Evolutionary conservation across 2,329 filamentous ascomycete genomes (phyloP).

Genomic region (Alternaria sp.): DNA sequence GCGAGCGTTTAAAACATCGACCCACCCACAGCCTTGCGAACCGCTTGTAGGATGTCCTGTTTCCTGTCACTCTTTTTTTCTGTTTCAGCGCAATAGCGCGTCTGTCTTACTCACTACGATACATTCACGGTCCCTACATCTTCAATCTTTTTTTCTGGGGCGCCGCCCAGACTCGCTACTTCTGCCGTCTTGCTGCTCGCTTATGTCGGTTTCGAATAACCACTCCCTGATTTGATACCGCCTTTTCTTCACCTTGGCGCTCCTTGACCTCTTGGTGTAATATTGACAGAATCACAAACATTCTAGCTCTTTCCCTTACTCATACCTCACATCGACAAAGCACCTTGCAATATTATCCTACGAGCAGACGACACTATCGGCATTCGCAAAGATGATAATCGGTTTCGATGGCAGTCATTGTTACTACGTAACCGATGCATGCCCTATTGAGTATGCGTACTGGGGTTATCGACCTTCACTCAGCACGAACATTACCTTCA

Average conservation of each 20-base stretch:
- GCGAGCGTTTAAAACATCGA: background rate
- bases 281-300: background rate
- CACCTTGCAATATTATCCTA: background rate
- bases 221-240: background rate
- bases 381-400: conserved; percentile 1
- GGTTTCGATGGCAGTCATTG: conserved; percentile 20
- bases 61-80: conserved; percentile 1
- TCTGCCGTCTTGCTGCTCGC: background rate
- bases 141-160: background rate
- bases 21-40: background rate
- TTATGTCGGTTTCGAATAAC: background rate
- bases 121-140: background rate
- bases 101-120: background rate
- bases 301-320: background rate
- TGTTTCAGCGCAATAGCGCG: background rate
- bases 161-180: background rate
- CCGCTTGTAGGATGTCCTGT: background rate
- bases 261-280: background rate
- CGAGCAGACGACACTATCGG: background rate
- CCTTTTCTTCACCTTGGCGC: background rate
- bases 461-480: conserved; percentile 57
- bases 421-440: conserved; percentile 50
- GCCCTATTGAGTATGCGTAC: conserved; percentile 51
- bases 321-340: background rate
- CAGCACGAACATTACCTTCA: conserved; percentile 53